Conservation (phyloP, 352 stramenopile species). For the Phytophthora chlamydospora region DNA sequence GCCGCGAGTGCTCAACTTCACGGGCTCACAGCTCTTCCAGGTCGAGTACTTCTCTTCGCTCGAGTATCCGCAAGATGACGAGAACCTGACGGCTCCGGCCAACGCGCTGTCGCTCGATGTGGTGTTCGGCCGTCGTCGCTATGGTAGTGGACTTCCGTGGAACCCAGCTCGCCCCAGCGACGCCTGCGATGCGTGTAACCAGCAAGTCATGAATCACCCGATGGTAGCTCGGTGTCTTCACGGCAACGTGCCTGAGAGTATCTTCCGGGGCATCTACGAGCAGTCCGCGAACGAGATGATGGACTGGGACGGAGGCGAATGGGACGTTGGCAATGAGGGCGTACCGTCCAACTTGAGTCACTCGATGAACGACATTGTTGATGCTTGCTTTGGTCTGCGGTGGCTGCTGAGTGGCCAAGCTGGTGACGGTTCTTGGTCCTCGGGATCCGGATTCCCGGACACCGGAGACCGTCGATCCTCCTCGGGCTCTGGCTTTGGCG, state of each 20-base stretch:
- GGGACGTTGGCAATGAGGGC: not conserved
- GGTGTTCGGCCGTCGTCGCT: slow-evolving; percentile 41
- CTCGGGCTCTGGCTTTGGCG: slow-evolving; percentile 11
- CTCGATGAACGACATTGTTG: slow-evolving; percentile 18
- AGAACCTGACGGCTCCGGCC: slow-evolving; percentile 7
- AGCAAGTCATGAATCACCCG: slow-evolving; percentile 20
- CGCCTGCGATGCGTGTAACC: slow-evolving; percentile 26
- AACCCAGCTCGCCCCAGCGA: slow-evolving; percentile 27
- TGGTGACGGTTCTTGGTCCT: slow-evolving; percentile 20
- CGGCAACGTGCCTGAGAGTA: slow-evolving; percentile 23
- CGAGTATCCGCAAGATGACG: slow-evolving; percentile 25
- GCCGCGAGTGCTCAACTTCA: slow-evolving; percentile 50
- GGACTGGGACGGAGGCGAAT: slow-evolving; percentile 25
- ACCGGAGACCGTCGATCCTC: slow-evolving; percentile 8
- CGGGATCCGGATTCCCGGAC: slow-evolving; percentile 5
- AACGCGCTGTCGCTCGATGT: slow-evolving; percentile 31
- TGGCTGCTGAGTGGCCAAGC: slow-evolving; percentile 24
- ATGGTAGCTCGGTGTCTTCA: slow-evolving; percentile 34
- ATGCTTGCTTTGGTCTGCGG: slow-evolving; percentile 25
- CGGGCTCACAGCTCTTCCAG: slow-evolving; percentile 48
- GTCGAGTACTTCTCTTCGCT: slow-evolving; percentile 45
- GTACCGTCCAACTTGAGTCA: slow-evolving; percentile 3
- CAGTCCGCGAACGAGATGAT: slow-evolving; percentile 12
- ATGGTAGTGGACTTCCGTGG: slow-evolving; percentile 42
- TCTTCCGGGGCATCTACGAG: slow-evolving; percentile 31